Evolutionary conservation across 83 land plant genomes (phyloP).

Genomic region (Picea abies): DNA sequence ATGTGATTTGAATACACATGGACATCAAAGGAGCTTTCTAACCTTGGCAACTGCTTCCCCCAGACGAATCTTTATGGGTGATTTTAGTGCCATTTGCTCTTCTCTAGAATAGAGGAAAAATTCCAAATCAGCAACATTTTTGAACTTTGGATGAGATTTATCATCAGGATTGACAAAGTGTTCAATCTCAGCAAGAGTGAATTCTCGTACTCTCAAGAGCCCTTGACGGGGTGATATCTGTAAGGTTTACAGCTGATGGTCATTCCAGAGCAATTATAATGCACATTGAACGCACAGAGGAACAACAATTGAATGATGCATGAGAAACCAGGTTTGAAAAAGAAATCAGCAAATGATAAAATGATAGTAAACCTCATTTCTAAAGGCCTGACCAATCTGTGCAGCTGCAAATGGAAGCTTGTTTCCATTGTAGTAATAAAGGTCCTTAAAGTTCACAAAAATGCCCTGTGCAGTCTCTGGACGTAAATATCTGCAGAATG

Average conservation of each 20-base stretch:
- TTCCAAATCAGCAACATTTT: slow-evolving; percentile 78
- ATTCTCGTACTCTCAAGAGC: slow-evolving; percentile 89
- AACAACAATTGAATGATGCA: not conserved
- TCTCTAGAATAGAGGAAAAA: slow-evolving; percentile 87
- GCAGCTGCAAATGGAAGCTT: slow-evolving; percentile 99
- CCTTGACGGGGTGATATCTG: slow-evolving; percentile 99
- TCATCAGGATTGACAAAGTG: slow-evolving; percentile 96
- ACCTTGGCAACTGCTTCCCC: slow-evolving; percentile 91
- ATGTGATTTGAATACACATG: not conserved
- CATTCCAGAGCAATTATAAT: not conserved
- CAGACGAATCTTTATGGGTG: slow-evolving; percentile 55
- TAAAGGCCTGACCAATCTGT: slow-evolving; percentile 97
- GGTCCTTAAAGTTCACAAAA: slow-evolving; percentile 94
- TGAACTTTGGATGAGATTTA: slow-evolving; percentile 89
- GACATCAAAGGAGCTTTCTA: not conserved
- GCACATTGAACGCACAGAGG: too few species aligned
- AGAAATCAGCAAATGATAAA: not conserved
- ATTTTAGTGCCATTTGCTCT: slow-evolving; percentile 61
- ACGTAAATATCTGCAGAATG: slow-evolving; percentile 74
- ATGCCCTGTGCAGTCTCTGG: slow-evolving; percentile 99
- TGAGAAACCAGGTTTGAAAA: not conserved
- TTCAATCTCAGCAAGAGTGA: slow-evolving; percentile 96
- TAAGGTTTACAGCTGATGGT: not conserved
- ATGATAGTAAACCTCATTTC: slow-evolving; percentile 77
- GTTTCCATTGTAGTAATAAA: slow-evolving; percentile 92